These are phyloP conservation scores for Lasiosphaeria miniovina DNA, from an alignment of 495 filamentous ascomycete species.

Conservation along the genomic window DNA sequence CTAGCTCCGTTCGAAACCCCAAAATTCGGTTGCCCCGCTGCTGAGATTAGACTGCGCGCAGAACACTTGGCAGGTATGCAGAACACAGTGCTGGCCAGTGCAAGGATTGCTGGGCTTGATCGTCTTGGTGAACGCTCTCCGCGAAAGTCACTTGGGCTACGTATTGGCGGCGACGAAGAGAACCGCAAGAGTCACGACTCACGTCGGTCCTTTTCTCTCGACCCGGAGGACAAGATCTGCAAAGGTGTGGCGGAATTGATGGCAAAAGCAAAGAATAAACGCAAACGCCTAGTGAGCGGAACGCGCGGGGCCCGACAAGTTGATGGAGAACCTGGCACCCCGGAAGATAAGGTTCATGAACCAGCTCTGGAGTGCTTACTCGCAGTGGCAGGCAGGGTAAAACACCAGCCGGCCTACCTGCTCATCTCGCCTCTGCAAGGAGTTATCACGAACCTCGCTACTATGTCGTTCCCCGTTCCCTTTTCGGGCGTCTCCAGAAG, in stretches of 20 bases:
- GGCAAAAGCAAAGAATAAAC: constrained; percentile 31
- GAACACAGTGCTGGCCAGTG: constrained; percentile 35
- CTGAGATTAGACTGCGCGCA: constrained; percentile 67
- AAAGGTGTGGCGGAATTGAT: constrained; percentile 41
- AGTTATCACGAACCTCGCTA: constrained; percentile 56
- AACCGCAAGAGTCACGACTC: constrained; percentile 31
- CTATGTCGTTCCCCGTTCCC: constrained; percentile 43
- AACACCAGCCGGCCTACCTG: constrained; percentile 59
- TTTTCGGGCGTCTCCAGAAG: constrained; percentile 18
- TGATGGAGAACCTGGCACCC: constrained; percentile 4
- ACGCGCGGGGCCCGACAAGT: constrained; percentile 4
- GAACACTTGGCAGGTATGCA: constrained; percentile 57
- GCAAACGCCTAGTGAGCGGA: constrained; percentile 14
- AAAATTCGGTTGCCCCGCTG: constrained; percentile 48
- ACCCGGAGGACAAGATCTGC: constrained; percentile 37
- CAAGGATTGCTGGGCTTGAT: constrained; percentile 21
- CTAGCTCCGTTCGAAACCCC: constrained; percentile 55
- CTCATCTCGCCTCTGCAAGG: constrained; percentile 77
- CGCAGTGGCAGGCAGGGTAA: constrained; percentile 21
- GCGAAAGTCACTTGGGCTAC: constrained; percentile 32
- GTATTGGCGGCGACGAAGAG: constrained; percentile 41
- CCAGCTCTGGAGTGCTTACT: constrained; percentile 21
- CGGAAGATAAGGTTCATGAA: constrained; percentile 15
- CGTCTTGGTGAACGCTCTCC: constrained; percentile 23
- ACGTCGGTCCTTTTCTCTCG: constrained; percentile 22